These are phyloP conservation scores for Boletus vinaceobasis DNA, from an alignment of 768 basidiomycete species.

Conservation along the genomic window DNA sequence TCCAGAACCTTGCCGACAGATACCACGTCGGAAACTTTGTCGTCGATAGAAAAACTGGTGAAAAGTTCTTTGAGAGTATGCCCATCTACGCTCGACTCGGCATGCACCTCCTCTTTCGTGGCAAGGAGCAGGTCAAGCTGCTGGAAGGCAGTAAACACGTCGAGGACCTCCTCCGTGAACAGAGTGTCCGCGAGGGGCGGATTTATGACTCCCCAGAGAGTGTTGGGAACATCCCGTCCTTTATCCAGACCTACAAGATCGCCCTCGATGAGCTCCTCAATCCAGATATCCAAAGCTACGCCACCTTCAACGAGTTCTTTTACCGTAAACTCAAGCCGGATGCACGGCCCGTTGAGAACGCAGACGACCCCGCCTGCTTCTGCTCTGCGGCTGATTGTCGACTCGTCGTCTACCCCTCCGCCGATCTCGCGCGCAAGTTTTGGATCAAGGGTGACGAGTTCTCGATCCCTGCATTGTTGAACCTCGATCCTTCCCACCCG, in stretches of 20 bases:
- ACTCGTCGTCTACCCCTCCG: slow-evolving; percentile 61
- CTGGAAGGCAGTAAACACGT: slow-evolving; percentile 45
- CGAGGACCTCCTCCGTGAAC: slow-evolving; percentile 48
- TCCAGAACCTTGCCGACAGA: slow-evolving; percentile 48
- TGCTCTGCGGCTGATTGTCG: slow-evolving; percentile 73
- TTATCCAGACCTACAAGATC: slow-evolving; percentile 55
- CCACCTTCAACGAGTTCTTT: slow-evolving; percentile 80
- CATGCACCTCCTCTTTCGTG: slow-evolving; percentile 76
- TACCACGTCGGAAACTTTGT: slow-evolving; percentile 64
- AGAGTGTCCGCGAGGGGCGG: slow-evolving; percentile 54
- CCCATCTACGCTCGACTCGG: slow-evolving; percentile 67
- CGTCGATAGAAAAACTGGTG: slow-evolving; percentile 41
- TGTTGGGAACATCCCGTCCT: slow-evolving; percentile 49
- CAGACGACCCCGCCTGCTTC: slow-evolving; percentile 47
- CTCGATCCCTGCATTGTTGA: slow-evolving; percentile 58
- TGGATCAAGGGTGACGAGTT: slow-evolving; percentile 80
- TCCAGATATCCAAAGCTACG: slow-evolving; percentile 58
- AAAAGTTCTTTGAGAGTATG: slow-evolving; percentile 71
- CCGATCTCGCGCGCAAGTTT: slow-evolving; percentile 59
- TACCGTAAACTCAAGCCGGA: slow-evolving; percentile 51
- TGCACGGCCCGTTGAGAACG: slow-evolving; percentile 59
- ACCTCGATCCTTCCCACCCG: slow-evolving; percentile 41
- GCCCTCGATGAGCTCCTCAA: slow-evolving; percentile 57
- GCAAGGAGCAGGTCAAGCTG: slow-evolving; percentile 46
- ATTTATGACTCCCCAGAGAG: slow-evolving; percentile 55